Conservation (phyloP, 2,329 filamentous ascomycete genomes). For the Hyphodiscus sp. region DNA sequence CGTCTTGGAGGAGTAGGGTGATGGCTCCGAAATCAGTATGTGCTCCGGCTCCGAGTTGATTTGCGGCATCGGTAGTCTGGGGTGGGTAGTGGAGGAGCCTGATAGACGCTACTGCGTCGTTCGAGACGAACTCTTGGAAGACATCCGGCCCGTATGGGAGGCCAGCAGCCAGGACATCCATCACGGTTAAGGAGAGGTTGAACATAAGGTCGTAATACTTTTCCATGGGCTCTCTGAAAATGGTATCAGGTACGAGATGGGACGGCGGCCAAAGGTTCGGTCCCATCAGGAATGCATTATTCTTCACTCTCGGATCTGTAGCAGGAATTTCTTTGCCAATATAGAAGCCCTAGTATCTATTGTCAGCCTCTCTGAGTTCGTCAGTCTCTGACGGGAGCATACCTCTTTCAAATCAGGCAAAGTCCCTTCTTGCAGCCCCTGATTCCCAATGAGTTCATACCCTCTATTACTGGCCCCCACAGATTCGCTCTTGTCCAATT, state of each 20-base stretch:
- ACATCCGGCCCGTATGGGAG: slow-evolving; percentile 37
- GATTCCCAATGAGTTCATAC: slow-evolving; percentile 41
- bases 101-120: slow-evolving; percentile 36
- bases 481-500: slow-evolving; percentile 24
- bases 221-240: slow-evolving; percentile 35
- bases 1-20: slow-evolving; percentile 46
- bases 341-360: slow-evolving; percentile 31
- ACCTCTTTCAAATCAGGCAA: slow-evolving; percentile 42
- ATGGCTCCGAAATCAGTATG: slow-evolving; percentile 50
- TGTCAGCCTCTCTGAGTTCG: not conserved
- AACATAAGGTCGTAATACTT: slow-evolving; percentile 36
- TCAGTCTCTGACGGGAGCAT: not conserved
- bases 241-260: slow-evolving; percentile 26
- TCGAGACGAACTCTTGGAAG: slow-evolving; percentile 37
- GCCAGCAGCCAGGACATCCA: slow-evolving; percentile 37
- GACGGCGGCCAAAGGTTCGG: slow-evolving; percentile 38
- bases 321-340: slow-evolving; percentile 36
- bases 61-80: slow-evolving; percentile 27
- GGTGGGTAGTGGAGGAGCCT: slow-evolving; percentile 45
- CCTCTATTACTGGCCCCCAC: slow-evolving; percentile 38
- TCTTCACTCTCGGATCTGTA: slow-evolving; percentile 31
- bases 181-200: slow-evolving; percentile 32
- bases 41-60: slow-evolving; percentile 31
- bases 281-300: slow-evolving; percentile 33
- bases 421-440: slow-evolving; percentile 38